A percentile compares a stretch with the other conserved stretches of the same genome.
Evolutionary conservation across 1,284 basidiomycete species (phyloP).

Genomic region (Ceratobasidium sp.): DNA sequence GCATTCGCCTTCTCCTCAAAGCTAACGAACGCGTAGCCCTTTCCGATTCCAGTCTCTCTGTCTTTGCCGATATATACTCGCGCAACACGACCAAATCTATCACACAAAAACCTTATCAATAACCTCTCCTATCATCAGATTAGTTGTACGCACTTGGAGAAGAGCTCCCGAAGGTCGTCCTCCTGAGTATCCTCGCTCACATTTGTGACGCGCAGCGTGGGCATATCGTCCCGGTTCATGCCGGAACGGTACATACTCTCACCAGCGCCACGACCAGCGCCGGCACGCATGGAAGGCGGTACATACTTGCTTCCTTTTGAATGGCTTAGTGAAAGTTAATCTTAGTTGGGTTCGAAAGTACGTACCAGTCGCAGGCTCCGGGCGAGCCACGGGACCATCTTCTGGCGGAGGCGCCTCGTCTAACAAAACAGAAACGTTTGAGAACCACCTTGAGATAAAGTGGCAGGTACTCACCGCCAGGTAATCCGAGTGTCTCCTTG

Average conservation of each 20-base stretch:
- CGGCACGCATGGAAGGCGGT: slow-evolving; percentile 88
- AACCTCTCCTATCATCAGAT: slow-evolving; percentile 56
- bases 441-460: neutral
- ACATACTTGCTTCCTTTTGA: slow-evolving; percentile 83
- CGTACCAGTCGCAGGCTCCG: slow-evolving; percentile 44
- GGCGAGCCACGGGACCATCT: slow-evolving; percentile 50
- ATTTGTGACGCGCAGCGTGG: slow-evolving; percentile 97
- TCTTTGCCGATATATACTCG: slow-evolving; percentile 96
- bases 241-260: slow-evolving; percentile 81
- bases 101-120: slow-evolving; percentile 20
- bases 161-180: slow-evolving; percentile 93
- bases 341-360: neutral
- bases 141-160: slow-evolving; percentile 62
- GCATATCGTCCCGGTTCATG: slow-evolving; percentile 84
- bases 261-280: slow-evolving; percentile 74
- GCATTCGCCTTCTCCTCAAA: slow-evolving; percentile 88
- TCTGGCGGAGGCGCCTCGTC: slow-evolving; percentile 46
- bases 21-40: slow-evolving; percentile 96
- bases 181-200: slow-evolving; percentile 96
- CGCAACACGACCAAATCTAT: slow-evolving; percentile 81
- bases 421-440: neutral
- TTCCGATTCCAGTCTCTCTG: slow-evolving; percentile 93
- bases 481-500: slow-evolving; percentile 86
- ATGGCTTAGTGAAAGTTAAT: neutral
- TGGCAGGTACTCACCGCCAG: slow-evolving; percentile 67